Evolutionary conservation across 192 early-diverging fungal species (phyloP), one percentile per base, ranked within the genome.

Genomic region (Geosiphon pyriformis): DNA sequence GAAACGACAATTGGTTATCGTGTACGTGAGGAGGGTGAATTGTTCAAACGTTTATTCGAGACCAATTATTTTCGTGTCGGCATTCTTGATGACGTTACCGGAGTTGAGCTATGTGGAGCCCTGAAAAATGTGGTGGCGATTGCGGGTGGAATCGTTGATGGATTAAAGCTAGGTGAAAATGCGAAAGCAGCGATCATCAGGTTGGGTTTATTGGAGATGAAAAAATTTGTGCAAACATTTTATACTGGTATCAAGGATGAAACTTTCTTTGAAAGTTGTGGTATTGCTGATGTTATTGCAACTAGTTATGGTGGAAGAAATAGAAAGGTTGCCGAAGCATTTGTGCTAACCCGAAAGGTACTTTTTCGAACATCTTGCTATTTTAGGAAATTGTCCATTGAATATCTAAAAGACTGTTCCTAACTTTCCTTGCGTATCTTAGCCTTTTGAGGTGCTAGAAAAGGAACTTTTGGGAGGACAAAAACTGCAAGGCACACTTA

Each of bases 121-220:
- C 76, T 99, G 33, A 99, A 99, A 81, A 98, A 98, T 83, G 87
- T 98, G 17, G 87, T 98, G n/a, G 96, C 96, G 18, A 86, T 99
- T 58, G 96, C 89, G 22, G 96, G 93, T 33, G 96, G 96, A 54
- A 82, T 97, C 59, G 87, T 94, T 52, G 95, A 99, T 76, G 95
- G 96, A 20, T 81, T 97, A 59, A 90, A 90, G 70, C 77, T 87
- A 33, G 96, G 95, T 37, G 91, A 94, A 74, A 98, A 98, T 79
- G 90, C 96, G 20, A 97, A 98, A 80, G 96, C 96, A 0, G 95
- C 96, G 8, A 92, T 99, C 56, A 97, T 99, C 58, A 87, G 96
- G 52, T 86, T 94, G 30, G 96, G 96, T 32, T 78, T 98, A 54
- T 81, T 93, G 68, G 96, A 99, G 71, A 99, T 99, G 93, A 85